Conservation (phyloP, 78 protist genomes). For the slime mould (Dictyostelium discoideum) region dicty_2.7 NC_007090.3:3522001-3522500, state of each 20-base stretch:
- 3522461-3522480: background rate
- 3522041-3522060: background rate
- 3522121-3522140: background rate
- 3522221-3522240: background rate
- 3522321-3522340: background rate
- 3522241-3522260: background rate
- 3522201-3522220: background rate
- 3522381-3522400: slow-evolving; percentile 26
- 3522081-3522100: background rate
- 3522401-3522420: background rate
- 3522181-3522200: background rate
- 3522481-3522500: background rate
- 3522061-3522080: background rate
- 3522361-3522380: background rate
- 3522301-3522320: background rate
- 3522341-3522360: background rate
- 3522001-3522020: background rate
- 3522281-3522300: background rate
- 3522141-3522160: background rate
- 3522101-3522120: background rate
- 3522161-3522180: slow-evolving; percentile 34
- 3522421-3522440: background rate
- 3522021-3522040: slow-evolving; percentile 3
- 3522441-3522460: slow-evolving; percentile 18
- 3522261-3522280: background rate